These are phyloP conservation scores for Cercospora berteroae DNA, from an alignment of 2,329 filamentous ascomycete species.

Conservation along the genomic window DNA sequence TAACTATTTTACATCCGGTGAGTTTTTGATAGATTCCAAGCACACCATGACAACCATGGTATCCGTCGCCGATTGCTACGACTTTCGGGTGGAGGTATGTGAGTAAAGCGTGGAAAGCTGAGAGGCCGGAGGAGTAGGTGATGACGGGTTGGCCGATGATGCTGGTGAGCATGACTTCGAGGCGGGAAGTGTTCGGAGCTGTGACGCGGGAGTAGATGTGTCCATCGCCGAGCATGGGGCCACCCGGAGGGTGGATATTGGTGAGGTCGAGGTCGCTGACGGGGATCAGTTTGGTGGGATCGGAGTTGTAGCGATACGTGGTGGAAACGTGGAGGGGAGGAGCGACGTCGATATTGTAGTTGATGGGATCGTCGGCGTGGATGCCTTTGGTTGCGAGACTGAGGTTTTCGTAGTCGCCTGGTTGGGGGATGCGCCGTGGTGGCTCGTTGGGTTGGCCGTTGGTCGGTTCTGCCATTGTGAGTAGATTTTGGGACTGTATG, in stretches of 20 bases:
- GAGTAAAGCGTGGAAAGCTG: slow-evolving; percentile 83
- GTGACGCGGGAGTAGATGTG: slow-evolving; percentile 82
- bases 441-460: slow-evolving; percentile 27
- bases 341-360: slow-evolving; percentile 65
- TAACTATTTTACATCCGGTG: slow-evolving; percentile 69
- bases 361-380: slow-evolving; percentile 39
- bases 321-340: slow-evolving; percentile 89
- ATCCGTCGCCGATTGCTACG: slow-evolving; percentile 79
- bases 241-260: slow-evolving; percentile 30
- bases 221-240: slow-evolving; percentile 53
- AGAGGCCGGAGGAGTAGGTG: slow-evolving; percentile 80
- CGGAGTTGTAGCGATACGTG: slow-evolving; percentile 75
- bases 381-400: slow-evolving; percentile 36
- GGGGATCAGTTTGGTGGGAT: slow-evolving; percentile 63
- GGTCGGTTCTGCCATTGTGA: slow-evolving; percentile 15
- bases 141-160: slow-evolving; percentile 68
- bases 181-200: slow-evolving; percentile 75
- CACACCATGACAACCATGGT: slow-evolving; percentile 92
- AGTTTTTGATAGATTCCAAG: slow-evolving; percentile 71
- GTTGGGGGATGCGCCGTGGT: slow-evolving; percentile 21
- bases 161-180: slow-evolving; percentile 76
- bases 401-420: slow-evolving; percentile 17
- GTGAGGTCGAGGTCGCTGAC: slow-evolving; percentile 29
- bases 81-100: slow-evolving; percentile 79
- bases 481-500: neutral